Evolutionary conservation across 1,284 basidiomycete species (phyloP).

Genomic region (Leucoagaricus sp.): DNA sequence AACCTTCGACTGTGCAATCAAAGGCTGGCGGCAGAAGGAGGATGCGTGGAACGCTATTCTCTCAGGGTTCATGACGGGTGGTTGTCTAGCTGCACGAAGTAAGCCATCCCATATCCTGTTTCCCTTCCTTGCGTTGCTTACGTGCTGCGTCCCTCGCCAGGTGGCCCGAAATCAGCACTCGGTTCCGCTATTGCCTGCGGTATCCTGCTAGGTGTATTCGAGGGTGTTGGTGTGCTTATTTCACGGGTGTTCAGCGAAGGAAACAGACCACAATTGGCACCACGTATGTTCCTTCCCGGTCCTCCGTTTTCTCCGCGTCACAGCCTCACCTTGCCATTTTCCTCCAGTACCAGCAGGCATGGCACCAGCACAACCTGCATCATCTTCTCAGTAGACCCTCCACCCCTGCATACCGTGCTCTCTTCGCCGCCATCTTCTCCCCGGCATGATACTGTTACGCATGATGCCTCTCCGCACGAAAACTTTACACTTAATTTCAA

Average conservation of each 20-base stretch:
- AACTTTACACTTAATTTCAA: constrained; percentile 8
- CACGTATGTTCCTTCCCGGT: constrained; percentile 35
- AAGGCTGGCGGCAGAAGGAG: constrained; percentile 97
- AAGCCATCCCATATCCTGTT: constrained; percentile 38
- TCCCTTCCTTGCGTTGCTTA: not conserved
- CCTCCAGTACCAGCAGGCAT: constrained; percentile 39
- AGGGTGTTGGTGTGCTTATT: constrained; percentile 90
- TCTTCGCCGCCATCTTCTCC: not conserved
- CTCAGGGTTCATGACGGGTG: constrained; percentile 97
- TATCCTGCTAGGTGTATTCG: constrained; percentile 95
- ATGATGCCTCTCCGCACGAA: not conserved
- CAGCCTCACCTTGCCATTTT: not conserved
- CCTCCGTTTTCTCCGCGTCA: not conserved
- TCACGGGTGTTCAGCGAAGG: constrained; percentile 83
- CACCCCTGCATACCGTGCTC: constrained; percentile 29
- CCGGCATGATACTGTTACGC: not conserved
- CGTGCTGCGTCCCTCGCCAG: constrained; percentile 44
- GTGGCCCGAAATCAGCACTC: constrained; percentile 89
- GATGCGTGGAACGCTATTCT: constrained; percentile 99
- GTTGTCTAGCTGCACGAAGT: constrained; percentile 94
- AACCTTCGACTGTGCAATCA: constrained; percentile 97
- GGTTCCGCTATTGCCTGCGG: constrained; percentile 94
- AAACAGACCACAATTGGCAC: constrained; percentile 71
- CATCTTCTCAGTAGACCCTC: constrained; percentile 41
- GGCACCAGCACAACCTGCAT: constrained; percentile 34